Evolutionary conservation across 768 basidiomycete species (phyloP), one percentile per base, ranked within the genome.

Genomic region (Boletus rufocinnamomeus): DNA sequence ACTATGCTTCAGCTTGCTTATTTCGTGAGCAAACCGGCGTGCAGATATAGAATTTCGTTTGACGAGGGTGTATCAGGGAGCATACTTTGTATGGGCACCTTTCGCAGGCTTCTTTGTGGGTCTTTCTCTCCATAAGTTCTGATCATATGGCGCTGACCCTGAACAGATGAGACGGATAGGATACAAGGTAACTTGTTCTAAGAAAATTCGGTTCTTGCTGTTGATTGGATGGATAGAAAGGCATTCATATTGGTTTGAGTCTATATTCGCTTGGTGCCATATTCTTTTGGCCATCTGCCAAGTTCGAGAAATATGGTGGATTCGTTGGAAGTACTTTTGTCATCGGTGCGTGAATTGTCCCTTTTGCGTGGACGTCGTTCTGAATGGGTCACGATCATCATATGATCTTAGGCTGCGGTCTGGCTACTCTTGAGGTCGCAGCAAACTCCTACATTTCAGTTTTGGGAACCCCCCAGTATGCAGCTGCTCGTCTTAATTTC

Each of bases 391-490:
- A 52, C n/a, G 46, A 40, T 7, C 21, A 13, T 54, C 37, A 4
- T 32, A 13, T n/a, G n/a, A n/a, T 46, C 16, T 17, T 45, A 83
- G 84, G 84, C 3, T 86, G 85, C 61, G 90, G 90, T 41, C 79
- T 91, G 8, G 77, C 82, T 11, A 81, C 83, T 32, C 76, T 88
- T 45, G 86, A 88, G 72, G 87, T 88, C 19, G 84, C 88, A 1
- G 89, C 89, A 44, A 91, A 91, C 73, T 88, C 88, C n/a, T 89
- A 91, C 72, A 87, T 90, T 61, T 73, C 87, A 19, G 85, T 89
- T 37, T 74, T 89, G 50, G 86, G 87, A 45, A 76, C 82, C 4
- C 85, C 84, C 28, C 84, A 84, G 64, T 85, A 86, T 69, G 88
- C 88, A 49, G 87, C 88, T 16, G 84, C 87, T 65, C 80, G 89